Evolutionary conservation across 2,329 filamentous ascomycete species (phyloP).

Genomic region (Didymosphaeria variabile): DNA sequence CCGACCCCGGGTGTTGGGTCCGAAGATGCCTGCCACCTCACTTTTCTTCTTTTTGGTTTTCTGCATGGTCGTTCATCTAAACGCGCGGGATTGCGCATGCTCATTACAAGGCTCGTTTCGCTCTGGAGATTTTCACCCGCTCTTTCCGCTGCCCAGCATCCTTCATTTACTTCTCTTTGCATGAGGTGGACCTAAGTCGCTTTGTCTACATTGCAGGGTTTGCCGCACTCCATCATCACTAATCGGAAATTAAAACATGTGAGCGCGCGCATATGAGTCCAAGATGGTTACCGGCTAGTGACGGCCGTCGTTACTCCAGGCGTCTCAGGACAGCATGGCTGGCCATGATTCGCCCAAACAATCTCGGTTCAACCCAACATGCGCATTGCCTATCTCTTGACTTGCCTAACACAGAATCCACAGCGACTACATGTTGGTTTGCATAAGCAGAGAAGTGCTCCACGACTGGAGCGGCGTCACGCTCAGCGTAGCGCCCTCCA

Average conservation of each 20-base stretch:
- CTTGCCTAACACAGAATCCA: neutral
- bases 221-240: neutral
- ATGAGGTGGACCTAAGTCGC: neutral
- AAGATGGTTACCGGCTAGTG: slow-evolving; percentile 8
- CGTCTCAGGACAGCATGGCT: slow-evolving; percentile 9
- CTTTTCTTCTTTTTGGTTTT: slow-evolving; percentile 16
- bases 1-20: slow-evolving; percentile 31
- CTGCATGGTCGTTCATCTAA: slow-evolving; percentile 16
- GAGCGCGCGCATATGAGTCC: neutral
- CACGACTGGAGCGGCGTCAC: neutral
- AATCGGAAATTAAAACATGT: slow-evolving; percentile 4
- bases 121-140: slow-evolving; percentile 6
- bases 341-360: slow-evolving; percentile 2
- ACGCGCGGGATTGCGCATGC: slow-evolving; percentile 12
- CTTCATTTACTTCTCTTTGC: slow-evolving; percentile 16
- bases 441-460: neutral
- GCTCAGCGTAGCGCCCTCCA: neutral
- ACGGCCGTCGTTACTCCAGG: slow-evolving; percentile 8
- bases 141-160: neutral
- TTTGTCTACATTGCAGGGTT: neutral
- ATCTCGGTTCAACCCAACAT: slow-evolving; percentile 5
- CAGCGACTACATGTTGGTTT: neutral
- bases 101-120: slow-evolving; percentile 5
- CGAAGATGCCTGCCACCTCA: slow-evolving; percentile 17
- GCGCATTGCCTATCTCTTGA: slow-evolving; percentile 5